phyloP scores from a whole-genome alignment of 148 eudicot genomes.

The Amaranthus hypochondriacus region DNA sequence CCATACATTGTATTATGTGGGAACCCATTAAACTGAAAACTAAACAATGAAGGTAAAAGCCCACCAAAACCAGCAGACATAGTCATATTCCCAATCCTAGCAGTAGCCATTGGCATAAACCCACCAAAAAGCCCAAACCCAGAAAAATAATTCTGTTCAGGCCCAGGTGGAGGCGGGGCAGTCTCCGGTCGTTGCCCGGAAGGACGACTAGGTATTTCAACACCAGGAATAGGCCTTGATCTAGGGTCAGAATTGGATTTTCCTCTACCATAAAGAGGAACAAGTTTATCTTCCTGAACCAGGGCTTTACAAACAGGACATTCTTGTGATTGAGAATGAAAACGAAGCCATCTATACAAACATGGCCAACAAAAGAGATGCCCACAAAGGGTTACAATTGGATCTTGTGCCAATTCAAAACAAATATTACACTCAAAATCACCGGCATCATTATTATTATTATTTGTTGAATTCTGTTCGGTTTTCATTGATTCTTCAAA shows the following conservation, averaged over 20 bases:
- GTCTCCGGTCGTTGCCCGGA: constrained; percentile 68
- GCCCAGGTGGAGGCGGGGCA: constrained; percentile 37
- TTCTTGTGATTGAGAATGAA: constrained; percentile 66
- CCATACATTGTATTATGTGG: constrained; percentile 39
- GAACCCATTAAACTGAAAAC: constrained; percentile 56
- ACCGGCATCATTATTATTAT: constrained; percentile 45
- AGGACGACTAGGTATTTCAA: constrained; percentile 61
- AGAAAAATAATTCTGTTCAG: constrained; percentile 34
- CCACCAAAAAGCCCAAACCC: constrained; percentile 56
- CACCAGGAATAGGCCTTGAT: constrained; percentile 47
- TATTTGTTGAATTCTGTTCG: constrained; percentile 16
- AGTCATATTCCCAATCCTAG: constrained; percentile 50
- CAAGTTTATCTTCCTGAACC: constrained; percentile 56
- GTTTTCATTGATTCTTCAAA: constrained; percentile 32
- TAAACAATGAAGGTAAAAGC: constrained; percentile 41
- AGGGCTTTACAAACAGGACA: constrained; percentile 88
- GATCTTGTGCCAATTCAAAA: constrained; percentile 76
- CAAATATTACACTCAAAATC: constrained; percentile 85
- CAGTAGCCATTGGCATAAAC: constrained; percentile 55
- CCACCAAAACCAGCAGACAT: constrained; percentile 69
- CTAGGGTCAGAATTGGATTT: constrained; percentile 57
- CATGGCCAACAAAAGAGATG: constrained; percentile 83
- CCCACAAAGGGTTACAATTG: constrained; percentile 68
- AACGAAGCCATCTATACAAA: constrained; percentile 62
- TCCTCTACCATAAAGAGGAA: constrained; percentile 76